Evolutionary conservation across 768 basidiomycete species (phyloP), one percentile per base, ranked within the genome.

Genomic region (Nevesoporus exiguus): DNA sequence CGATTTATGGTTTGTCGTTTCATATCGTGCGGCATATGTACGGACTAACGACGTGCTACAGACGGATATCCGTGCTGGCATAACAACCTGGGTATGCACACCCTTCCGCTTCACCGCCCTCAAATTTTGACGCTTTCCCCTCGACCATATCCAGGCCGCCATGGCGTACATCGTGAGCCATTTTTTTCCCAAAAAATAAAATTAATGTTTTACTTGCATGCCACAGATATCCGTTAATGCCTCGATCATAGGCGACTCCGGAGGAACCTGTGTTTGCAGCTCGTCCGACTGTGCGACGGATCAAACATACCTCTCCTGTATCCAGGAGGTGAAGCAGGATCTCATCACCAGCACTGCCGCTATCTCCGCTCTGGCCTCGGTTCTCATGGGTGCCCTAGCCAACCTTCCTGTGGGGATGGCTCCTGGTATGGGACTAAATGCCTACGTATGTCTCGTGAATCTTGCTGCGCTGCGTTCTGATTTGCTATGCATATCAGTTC

Each of bases 381-480:
- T 86, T 66, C 79, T 92, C 55, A 91, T 94, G 90, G 92, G 92
- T 43, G 71, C 85, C 14, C 68, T 92, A 22, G 92, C 89, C 36
- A 94, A 94, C 66, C 74, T 94, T n/a, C 92, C 92, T 2, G 81
- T 94, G n/a, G 90, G 86, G 29, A 80, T 93, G 71, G 91, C 91
- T 2, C 91, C 91, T 21, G 92, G 92, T 54, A 77, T 94, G 55
- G 91, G 91, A 50, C 72, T 92, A 24, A 90, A 90, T 59, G 88
- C 88, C 37, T 90, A 90, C 60, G 88, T 88, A 67, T 57, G 5
- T 50, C 19, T 30, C 15, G 7, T 31, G n/a, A 29, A 24, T 46
- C 39, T 44, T 29, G 31, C 11, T 2, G 3, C 31, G 9, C 15
- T 41, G 11, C 39, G 21, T 34, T 21, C 22, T 55, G 25, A 60